phyloP scores from a whole-genome alignment of 306 rosid species.

The Biancaea sappan region DNA sequence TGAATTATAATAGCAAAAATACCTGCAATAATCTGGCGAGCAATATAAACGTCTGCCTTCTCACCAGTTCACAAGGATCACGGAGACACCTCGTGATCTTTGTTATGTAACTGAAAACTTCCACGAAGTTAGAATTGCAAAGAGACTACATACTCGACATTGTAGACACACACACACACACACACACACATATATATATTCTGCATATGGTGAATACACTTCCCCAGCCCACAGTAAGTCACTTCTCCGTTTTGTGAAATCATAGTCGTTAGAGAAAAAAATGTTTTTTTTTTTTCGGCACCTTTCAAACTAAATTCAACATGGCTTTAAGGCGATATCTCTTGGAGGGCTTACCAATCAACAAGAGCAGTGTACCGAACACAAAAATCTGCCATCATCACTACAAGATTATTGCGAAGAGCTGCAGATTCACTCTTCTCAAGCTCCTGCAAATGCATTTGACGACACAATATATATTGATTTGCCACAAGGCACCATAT shows the following conservation, averaged over 20 bases:
- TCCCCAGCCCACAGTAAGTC: constrained; percentile 3
- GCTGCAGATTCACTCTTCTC: constrained; percentile 79
- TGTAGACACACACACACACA: too few species aligned
- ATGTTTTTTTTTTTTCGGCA: not conserved
- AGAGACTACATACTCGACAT: constrained; percentile 14
- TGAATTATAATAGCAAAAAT: constrained; percentile 22
- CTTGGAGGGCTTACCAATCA: constrained; percentile 72
- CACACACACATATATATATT: not conserved
- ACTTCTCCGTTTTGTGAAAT: constrained; percentile 4
- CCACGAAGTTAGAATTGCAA: constrained; percentile 43
- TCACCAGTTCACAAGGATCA: constrained; percentile 94
- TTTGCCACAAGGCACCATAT: constrained; percentile 3
- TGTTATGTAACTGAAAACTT: constrained; percentile 75
- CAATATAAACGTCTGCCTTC: constrained; percentile 93
- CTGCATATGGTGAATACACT: constrained; percentile 13
- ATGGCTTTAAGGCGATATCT: constrained; percentile 7
- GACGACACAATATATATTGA: constrained; percentile 5
- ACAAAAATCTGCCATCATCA: constrained; percentile 90
- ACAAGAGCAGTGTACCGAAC: constrained; percentile 94
- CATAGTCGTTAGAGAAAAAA: not conserved
- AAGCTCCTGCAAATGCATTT: constrained; percentile 64
- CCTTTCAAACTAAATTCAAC: not conserved
- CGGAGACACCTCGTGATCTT: constrained; percentile 86
- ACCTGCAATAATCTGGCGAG: constrained; percentile 95
- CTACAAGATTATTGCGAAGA: constrained; percentile 88